Percentiles rank a stretch among this genome's conserved stretches.
phyloP scores from a whole-genome alignment of 208 protist genomes.

The Herpetomonas tarakana region DNA sequence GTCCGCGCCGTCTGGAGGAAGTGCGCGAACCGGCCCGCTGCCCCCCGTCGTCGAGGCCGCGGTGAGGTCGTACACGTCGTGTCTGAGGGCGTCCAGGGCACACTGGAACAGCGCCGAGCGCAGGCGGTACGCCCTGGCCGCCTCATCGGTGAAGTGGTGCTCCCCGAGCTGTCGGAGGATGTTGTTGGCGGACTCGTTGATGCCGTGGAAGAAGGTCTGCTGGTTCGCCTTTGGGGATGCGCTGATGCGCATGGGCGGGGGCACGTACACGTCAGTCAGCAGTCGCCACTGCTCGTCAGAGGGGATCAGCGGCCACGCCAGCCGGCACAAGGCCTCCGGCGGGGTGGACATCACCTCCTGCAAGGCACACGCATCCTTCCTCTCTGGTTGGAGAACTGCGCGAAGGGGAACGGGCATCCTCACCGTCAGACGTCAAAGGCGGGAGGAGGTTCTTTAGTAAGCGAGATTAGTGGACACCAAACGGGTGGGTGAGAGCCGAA shows the following conservation, averaged over 20 bases:
- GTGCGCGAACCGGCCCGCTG: no score
- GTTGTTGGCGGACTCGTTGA: slow-evolving; percentile 17
- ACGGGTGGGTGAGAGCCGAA: no score
- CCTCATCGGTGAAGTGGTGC: slow-evolving; percentile 10
- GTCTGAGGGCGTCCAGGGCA: slow-evolving; percentile 2
- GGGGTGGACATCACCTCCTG: slow-evolving; percentile 51
- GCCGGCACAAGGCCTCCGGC: slow-evolving; percentile 26
- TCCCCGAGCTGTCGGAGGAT: slow-evolving; percentile 12
- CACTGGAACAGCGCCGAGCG: slow-evolving; percentile 11
- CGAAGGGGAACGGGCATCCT: no score
- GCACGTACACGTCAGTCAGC: slow-evolving; percentile 25
- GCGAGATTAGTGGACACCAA: no score
- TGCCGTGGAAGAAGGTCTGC: slow-evolving; percentile 13
- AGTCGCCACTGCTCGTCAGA: slow-evolving; percentile 12
- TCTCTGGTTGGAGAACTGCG: slow-evolving; percentile 5
- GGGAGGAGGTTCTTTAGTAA: no score
- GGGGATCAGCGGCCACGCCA: slow-evolving; percentile 47
- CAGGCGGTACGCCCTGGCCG: slow-evolving; percentile 14
- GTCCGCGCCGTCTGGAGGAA: no score
- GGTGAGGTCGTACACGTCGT: neutral
- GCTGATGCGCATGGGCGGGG: slow-evolving; percentile 29
- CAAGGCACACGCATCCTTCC: slow-evolving; percentile 22
- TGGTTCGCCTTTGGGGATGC: slow-evolving; percentile 26
- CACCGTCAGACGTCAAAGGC: no score
- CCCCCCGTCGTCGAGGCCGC: no score